These are phyloP conservation scores for Sphagnum contortum DNA, from an alignment of 225 moss, liverwort and hornwort species.

Conservation along the genomic window DNA sequence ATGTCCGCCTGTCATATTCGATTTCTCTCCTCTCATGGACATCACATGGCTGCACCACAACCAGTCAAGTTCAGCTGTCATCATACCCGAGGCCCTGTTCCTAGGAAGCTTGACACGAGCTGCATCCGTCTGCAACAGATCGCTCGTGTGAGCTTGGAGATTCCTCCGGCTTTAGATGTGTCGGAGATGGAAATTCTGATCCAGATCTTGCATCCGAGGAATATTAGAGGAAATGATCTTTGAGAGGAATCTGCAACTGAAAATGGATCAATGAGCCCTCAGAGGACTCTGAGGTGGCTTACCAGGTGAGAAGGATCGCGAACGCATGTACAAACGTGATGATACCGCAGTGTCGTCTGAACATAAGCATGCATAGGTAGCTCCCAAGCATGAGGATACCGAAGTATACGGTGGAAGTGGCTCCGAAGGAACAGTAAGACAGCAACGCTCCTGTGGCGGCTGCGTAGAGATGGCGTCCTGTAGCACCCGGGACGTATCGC, in stretches of 20 bases:
- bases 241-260: no score
- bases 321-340: constrained; percentile 47
- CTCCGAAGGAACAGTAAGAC: constrained; percentile 39
- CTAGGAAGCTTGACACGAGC: no score
- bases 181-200: background rate
- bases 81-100: no score
- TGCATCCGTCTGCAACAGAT: no score
- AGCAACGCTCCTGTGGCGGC: constrained; percentile 40
- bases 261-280: background rate
- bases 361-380: constrained; percentile 35
- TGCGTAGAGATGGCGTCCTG: constrained; percentile 44
- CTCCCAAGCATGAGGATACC: constrained; percentile 37
- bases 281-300: background rate
- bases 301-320: constrained; percentile 41
- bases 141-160: background rate
- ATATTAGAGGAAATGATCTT: background rate
- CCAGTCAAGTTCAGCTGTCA: background rate
- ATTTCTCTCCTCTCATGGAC: constrained; percentile 63
- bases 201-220: background rate
- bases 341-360: constrained; percentile 30
- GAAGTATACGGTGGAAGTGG: constrained; percentile 22
- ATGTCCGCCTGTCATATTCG: constrained; percentile 59
- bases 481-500: constrained; percentile 29
- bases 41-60: constrained; percentile 38
- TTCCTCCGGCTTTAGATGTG: background rate